These are phyloP conservation scores for Andrographis paniculata DNA, from an alignment of 305 asterid species.

Conservation along the genomic window DNA sequence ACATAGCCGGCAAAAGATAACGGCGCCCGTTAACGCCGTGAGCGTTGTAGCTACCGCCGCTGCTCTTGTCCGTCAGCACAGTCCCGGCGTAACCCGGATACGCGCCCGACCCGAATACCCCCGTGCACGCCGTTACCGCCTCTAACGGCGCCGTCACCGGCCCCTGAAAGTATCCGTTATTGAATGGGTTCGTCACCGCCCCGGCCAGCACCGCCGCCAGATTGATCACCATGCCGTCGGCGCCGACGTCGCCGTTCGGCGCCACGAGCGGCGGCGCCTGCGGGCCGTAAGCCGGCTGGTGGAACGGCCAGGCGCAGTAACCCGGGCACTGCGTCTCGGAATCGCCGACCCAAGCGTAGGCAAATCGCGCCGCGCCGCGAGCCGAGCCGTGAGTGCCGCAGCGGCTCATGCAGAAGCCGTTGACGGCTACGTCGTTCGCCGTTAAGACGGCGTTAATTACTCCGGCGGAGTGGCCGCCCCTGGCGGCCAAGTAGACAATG, in stretches of 20 bases:
- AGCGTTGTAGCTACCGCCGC: slow-evolving; percentile 76
- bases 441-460: slow-evolving; percentile 64
- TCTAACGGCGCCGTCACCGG: slow-evolving; percentile 74
- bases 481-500: slow-evolving; percentile 45
- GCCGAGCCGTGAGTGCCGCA: slow-evolving; percentile 79
- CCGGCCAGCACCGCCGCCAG: slow-evolving; percentile 83
- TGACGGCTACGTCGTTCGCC: slow-evolving; percentile 56
- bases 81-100: slow-evolving; percentile 78
- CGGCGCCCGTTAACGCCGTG: slow-evolving; percentile 57
- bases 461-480: slow-evolving; percentile 41
- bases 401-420: slow-evolving; percentile 55
- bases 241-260: background rate
- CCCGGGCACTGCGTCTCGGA: slow-evolving; percentile 82
- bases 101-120: slow-evolving; percentile 76
- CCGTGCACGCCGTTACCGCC: slow-evolving; percentile 82
- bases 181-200: slow-evolving; percentile 73
- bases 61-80: slow-evolving; percentile 39
- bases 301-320: slow-evolving; percentile 48
- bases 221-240: slow-evolving; percentile 64
- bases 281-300: background rate
- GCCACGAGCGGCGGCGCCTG: background rate
- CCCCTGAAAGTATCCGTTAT: slow-evolving; percentile 77
- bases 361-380: slow-evolving; percentile 41
- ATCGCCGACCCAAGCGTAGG: slow-evolving; percentile 92
- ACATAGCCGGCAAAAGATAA: slow-evolving; percentile 79